These are phyloP conservation scores for Penicillium psychrosexuale DNA, from an alignment of 2,329 filamentous ascomycete genomes.

Conservation along the genomic window DNA sequence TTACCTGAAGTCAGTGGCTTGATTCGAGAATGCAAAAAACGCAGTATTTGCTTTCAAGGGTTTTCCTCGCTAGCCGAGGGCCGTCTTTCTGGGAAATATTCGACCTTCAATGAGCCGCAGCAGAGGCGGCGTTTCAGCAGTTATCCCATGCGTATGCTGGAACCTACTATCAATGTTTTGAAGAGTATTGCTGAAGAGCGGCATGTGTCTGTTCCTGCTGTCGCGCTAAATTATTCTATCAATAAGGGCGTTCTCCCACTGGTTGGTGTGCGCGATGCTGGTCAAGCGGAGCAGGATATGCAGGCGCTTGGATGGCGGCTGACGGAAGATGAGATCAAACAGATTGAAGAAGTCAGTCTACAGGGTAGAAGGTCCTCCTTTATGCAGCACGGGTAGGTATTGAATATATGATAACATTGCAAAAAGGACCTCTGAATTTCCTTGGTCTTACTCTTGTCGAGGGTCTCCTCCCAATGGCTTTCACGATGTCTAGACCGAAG, in stretches of 20 bases:
- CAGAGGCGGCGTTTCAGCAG: constrained; percentile 40
- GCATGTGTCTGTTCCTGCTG: constrained; percentile 36
- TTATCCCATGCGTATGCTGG: constrained; percentile 46
- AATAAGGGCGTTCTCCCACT: constrained; percentile 46
- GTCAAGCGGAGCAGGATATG: constrained; percentile 43
- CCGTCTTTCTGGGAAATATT: constrained; percentile 43
- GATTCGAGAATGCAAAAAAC: constrained; percentile 40
- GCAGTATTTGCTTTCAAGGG: constrained; percentile 44
- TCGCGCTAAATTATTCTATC: constrained; percentile 47
- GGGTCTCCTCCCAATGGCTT: not conserved
- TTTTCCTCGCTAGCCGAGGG: constrained; percentile 44
- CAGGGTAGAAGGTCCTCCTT: constrained; percentile 39
- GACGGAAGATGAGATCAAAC: constrained; percentile 41
- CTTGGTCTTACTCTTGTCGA: not conserved
- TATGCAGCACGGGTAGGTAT: constrained; percentile 45
- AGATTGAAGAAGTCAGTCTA: constrained; percentile 43
- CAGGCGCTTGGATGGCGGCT: constrained; percentile 44
- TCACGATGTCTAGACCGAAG: not conserved
- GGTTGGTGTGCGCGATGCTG: constrained; percentile 41
- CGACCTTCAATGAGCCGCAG: constrained; percentile 36
- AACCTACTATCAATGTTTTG: constrained; percentile 38
- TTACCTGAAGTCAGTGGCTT: constrained; percentile 42
- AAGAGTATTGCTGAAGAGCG: constrained; percentile 37
- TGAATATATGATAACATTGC: not conserved
- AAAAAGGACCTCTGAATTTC: not conserved